Percentiles rank a stretch among this genome's conserved stretches.
Evolutionary conservation across 306 rosid species (phyloP).

Genomic region (Begonia fuchsioides): DNA sequence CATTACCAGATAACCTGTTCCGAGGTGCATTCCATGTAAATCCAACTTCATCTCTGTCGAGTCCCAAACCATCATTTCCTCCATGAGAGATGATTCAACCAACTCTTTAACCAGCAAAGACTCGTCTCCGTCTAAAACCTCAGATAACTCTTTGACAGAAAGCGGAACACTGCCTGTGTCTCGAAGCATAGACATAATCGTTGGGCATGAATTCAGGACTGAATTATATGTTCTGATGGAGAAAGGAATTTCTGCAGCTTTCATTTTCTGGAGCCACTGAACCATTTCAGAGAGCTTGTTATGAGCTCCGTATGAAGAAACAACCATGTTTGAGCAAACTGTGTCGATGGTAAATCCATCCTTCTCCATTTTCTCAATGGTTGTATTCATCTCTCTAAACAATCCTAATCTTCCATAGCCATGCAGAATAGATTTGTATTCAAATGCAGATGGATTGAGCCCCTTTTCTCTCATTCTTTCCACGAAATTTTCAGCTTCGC

Average conservation of each 20-base stretch:
- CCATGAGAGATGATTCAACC: slow-evolving; percentile 27
- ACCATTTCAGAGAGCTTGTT: slow-evolving; percentile 44
- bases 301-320: slow-evolving; percentile 51
- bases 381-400: slow-evolving; percentile 46
- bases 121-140: slow-evolving; percentile 36
- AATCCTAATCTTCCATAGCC: slow-evolving; percentile 57
- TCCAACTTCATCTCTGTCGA: slow-evolving; percentile 60
- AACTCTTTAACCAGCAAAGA: slow-evolving; percentile 49
- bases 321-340: slow-evolving; percentile 57
- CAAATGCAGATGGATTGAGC: slow-evolving; percentile 36
- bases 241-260: slow-evolving; percentile 23
- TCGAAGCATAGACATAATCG: slow-evolving; percentile 24
- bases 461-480: slow-evolving; percentile 31
- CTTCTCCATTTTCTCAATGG: slow-evolving; percentile 38
- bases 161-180: slow-evolving; percentile 23
- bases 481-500: slow-evolving; percentile 46
- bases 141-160: slow-evolving; percentile 28
- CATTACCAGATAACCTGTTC: slow-evolving; percentile 48
- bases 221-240: slow-evolving; percentile 59
- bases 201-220: slow-evolving; percentile 51
- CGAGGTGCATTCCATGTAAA: slow-evolving; percentile 65
- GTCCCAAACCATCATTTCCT: slow-evolving; percentile 53
- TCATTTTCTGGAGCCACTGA: slow-evolving; percentile 55
- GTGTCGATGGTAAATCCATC: slow-evolving; percentile 41
- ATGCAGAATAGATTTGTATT: slow-evolving; percentile 39